Evolutionary conservation across 176 grass and related monocot species (phyloP).

Genomic region (Rhynchospora tenuis): DNA sequence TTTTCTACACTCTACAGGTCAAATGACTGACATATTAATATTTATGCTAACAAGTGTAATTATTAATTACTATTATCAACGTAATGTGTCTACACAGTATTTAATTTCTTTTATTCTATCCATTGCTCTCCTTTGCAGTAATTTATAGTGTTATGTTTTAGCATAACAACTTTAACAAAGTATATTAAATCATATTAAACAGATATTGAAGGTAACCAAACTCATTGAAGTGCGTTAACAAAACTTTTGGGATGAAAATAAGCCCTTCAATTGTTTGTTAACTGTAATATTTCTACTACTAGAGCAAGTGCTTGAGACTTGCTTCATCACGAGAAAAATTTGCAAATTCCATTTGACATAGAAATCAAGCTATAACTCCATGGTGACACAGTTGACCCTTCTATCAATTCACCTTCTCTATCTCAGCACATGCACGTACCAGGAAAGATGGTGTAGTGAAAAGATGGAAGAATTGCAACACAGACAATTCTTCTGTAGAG

Average conservation of each 20-base stretch:
- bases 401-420: not conserved
- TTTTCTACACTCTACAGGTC: no score
- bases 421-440: not conserved
- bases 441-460: constrained; percentile 12
- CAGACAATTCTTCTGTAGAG: not conserved
- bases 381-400: not conserved
- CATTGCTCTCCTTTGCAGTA: not conserved
- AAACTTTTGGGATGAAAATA: not conserved
- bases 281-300: not conserved
- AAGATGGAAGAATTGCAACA: constrained; percentile 12
- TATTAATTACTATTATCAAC: not conserved
- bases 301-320: not conserved
- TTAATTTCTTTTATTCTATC: not conserved
- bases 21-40: not conserved
- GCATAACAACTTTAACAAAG: not conserved
- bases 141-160: not conserved
- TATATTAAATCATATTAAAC: not conserved
- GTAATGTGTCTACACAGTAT: not conserved
- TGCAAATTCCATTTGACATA: not conserved
- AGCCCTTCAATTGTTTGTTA: not conserved
- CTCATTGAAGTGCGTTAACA: not conserved
- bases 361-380: not conserved
- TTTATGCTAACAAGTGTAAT: not conserved
- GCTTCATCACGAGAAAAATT: not conserved
- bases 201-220: not conserved